phyloP scores from a whole-genome alignment of 2,329 filamentous ascomycete genomes.

The Rosellinia necatrix region DNA sequence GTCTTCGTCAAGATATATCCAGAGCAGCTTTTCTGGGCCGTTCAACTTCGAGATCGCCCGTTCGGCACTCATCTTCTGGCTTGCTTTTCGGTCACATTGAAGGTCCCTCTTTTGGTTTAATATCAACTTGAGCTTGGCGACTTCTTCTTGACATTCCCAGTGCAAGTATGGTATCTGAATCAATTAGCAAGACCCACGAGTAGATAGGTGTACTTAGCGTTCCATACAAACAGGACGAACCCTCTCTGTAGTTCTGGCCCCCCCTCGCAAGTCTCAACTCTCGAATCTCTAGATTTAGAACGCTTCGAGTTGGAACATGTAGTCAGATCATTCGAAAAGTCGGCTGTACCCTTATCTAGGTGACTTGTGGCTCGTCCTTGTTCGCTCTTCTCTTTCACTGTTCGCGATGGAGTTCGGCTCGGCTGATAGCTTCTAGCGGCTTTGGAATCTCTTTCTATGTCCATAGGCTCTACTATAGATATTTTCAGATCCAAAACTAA shows the following conservation, averaged over 20 bases:
- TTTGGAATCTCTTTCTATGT: no score
- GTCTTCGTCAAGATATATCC: background rate
- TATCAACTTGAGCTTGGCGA: background rate
- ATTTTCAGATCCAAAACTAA: background rate
- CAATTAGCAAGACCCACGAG: background rate
- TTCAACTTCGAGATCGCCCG: background rate
- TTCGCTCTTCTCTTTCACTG: no score
- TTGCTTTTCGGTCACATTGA: background rate
- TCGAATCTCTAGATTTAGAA: background rate
- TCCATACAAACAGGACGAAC: background rate
- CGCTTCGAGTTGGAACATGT: no score
- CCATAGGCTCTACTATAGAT: background rate
- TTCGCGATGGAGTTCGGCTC: no score
- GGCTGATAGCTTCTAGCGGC: no score
- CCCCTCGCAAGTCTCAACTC: background rate
- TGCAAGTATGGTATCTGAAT: slow-evolving; percentile 3
- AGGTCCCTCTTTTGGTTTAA: background rate
- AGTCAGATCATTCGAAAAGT: no score
- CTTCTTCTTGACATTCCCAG: background rate
- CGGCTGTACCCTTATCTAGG: no score
- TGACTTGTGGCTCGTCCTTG: no score
- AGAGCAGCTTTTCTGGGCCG: background rate
- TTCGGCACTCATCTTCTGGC: background rate
- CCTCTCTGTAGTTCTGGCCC: background rate
- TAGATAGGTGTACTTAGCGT: background rate